A percentile compares a stretch with the other conserved stretches of the same genome.
phyloP scores from a whole-genome alignment of 257 asterid species.

The Eucommia ulmoides region DNA sequence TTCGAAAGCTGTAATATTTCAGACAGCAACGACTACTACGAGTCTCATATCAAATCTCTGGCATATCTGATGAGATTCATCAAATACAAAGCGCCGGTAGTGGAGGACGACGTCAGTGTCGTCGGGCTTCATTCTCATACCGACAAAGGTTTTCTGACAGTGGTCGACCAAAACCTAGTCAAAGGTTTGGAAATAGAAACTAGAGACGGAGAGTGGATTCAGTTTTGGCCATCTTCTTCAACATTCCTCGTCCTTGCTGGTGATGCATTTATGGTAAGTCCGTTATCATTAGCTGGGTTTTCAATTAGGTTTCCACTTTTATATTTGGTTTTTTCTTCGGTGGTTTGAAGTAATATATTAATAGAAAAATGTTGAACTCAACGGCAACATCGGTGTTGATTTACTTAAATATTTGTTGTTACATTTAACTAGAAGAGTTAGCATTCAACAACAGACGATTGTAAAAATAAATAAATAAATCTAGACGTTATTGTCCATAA shows the following conservation, averaged over 20 bases:
- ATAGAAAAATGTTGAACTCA: not conserved
- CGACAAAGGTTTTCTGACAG: slow-evolving; percentile 27
- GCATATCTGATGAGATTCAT: slow-evolving; percentile 23
- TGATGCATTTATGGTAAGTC: slow-evolving; percentile 42
- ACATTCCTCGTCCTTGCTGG: slow-evolving; percentile 28
- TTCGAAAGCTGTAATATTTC: slow-evolving; percentile 26
- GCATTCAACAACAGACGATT: not conserved
- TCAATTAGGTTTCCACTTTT: not conserved
- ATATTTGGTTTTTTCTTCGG: not conserved
- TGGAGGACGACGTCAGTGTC: slow-evolving; percentile 1
- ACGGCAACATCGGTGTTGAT: not conserved
- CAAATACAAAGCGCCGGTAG: slow-evolving; percentile 17
- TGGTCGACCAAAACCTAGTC: slow-evolving; percentile 28
- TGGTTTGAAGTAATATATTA: not conserved
- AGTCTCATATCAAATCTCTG: slow-evolving; percentile 10
- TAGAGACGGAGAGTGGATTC: slow-evolving; percentile 30
- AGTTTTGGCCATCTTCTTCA: slow-evolving; percentile 18
- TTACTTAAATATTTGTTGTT: not conserved
- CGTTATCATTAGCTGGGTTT: not conserved
- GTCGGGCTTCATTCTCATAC: slow-evolving; percentile 31
- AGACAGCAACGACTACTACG: slow-evolving; percentile 22
- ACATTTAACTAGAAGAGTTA: not conserved
- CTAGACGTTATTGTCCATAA: too few relatives aligned
- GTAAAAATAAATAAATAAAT: not conserved
- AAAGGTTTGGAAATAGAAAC: slow-evolving; percentile 32